Evolutionary conservation across 1,139 yeast species (phyloP).

Genomic region (Lizanozyma gosingica): DNA sequence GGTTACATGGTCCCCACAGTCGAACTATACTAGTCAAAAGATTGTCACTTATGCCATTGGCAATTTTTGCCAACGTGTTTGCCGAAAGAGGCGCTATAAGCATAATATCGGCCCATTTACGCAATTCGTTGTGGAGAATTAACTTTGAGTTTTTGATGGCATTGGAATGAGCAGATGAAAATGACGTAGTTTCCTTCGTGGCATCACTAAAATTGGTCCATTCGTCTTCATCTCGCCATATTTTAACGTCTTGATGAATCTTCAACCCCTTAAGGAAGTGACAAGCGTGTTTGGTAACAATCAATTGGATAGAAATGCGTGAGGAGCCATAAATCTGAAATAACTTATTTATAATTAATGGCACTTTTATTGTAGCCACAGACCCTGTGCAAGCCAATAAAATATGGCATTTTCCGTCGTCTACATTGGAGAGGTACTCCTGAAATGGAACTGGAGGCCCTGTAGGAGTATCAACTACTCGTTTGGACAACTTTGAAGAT

Average conservation of each 20-base stretch:
- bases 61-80: conserved; percentile 81
- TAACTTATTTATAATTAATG: conserved; percentile 73
- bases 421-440: conserved; percentile 59
- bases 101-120: conserved; percentile 94
- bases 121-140: conserved; percentile 75
- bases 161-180: conserved; percentile 3
- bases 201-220: conserved; percentile 57
- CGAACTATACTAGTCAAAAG: conserved; percentile 74
- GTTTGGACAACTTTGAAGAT: neutral
- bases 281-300: conserved; percentile 75
- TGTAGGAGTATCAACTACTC: conserved; percentile 41
- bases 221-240: conserved; percentile 93
- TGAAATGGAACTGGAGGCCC: conserved; percentile 72
- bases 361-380: conserved; percentile 91
- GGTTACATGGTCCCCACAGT: conserved; percentile 71
- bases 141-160: conserved; percentile 24
- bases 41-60: conserved; percentile 89
- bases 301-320: conserved; percentile 73
- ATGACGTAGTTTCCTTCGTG: conserved; percentile 37
- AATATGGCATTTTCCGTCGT: conserved; percentile 77
- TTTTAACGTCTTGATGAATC: conserved; percentile 71
- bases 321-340: conserved; percentile 66
- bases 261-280: conserved; percentile 75
- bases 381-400: conserved; percentile 91
- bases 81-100: conserved; percentile 92